phyloP scores from a whole-genome alignment of 1,139 yeast genomes.

The Suhomyces chickasaworum region DNA sequence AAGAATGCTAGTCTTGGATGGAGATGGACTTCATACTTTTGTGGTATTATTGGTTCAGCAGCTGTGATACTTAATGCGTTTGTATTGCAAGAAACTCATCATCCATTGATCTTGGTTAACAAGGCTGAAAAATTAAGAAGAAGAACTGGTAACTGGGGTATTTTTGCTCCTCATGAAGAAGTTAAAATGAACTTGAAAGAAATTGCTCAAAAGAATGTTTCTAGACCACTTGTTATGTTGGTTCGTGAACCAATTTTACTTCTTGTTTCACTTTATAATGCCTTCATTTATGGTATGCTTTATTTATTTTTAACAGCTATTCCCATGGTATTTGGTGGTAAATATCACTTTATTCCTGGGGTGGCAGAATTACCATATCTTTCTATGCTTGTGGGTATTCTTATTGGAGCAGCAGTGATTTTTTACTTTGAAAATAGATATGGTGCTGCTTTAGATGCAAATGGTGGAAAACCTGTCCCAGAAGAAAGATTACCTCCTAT shows the following conservation, averaged over 20 bases:
- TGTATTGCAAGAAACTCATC: conserved; percentile 51
- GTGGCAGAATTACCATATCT: conserved; percentile 65
- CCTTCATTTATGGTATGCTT: conserved; percentile 82
- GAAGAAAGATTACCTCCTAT: conserved; percentile 79
- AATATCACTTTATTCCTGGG: conserved; percentile 57
- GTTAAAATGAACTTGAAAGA: conserved; percentile 61
- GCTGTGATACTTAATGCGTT: conserved; percentile 34
- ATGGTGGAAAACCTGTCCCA: conserved; percentile 67
- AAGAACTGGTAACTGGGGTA: conserved; percentile 69
- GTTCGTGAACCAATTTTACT: conserved; percentile 73
- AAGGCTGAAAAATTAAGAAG: conserved; percentile 66
- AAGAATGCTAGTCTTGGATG: conserved; percentile 42
- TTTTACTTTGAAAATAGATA: conserved; percentile 33
- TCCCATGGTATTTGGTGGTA: conserved; percentile 68
- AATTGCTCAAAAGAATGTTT: conserved; percentile 65
- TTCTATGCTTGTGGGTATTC: conserved; percentile 61
- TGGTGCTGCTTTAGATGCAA: conserved; percentile 37
- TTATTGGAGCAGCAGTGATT: conserved; percentile 53
- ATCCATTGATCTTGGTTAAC: conserved; percentile 51
- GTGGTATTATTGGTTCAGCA: conserved; percentile 49
- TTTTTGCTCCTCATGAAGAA: conserved; percentile 82
- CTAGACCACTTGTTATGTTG: conserved; percentile 72
- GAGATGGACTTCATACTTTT: conserved; percentile 61
- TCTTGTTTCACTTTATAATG: conserved; percentile 69
- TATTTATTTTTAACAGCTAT: conserved; percentile 78